Percentiles rank a stretch among this genome's conserved stretches.
phyloP scores from a whole-genome alignment of 176 grass and related monocot genomes.

The Neostapfia colusana region DNA sequence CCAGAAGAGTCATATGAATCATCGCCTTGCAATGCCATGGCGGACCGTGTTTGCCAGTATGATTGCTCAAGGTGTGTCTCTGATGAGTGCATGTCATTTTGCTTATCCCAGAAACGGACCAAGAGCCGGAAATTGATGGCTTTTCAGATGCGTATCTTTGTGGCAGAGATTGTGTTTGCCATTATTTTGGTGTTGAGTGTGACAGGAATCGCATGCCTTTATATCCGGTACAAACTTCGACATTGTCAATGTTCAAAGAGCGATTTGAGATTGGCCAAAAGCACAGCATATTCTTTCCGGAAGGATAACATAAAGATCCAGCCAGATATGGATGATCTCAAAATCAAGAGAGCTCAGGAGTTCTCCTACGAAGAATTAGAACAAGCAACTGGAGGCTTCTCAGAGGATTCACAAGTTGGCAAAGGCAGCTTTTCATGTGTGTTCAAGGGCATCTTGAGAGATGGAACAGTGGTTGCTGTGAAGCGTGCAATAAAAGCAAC shows the following conservation, averaged over 20 bases:
- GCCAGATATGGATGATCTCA: constrained; percentile 83
- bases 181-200: constrained; percentile 65
- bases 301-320: constrained; percentile 78
- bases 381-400: constrained; percentile 73
- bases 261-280: constrained; percentile 51
- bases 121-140: constrained; percentile 56
- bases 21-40: constrained; percentile 65
- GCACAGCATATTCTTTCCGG: constrained; percentile 70
- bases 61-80: constrained; percentile 74
- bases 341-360: constrained; percentile 80
- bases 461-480: constrained; percentile 89
- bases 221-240: constrained; percentile 64
- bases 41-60: constrained; percentile 64
- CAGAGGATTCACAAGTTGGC: constrained; percentile 78
- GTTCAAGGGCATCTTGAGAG: constrained; percentile 83
- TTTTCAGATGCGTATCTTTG: constrained; percentile 85
- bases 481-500: constrained; percentile 88
- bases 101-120: constrained; percentile 49
- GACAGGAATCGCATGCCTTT: constrained; percentile 59
- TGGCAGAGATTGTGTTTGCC: constrained; percentile 88
- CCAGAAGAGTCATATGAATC: constrained; percentile 51
- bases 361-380: constrained; percentile 90
- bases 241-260: constrained; percentile 67
- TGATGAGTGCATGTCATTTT: constrained; percentile 60
- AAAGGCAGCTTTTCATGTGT: constrained; percentile 97